Percentiles rank a stretch among this genome's conserved stretches.
Conservation (phyloP, 768 basidiomycete genomes). For the Tricholoma hemisulphureum region DNA sequence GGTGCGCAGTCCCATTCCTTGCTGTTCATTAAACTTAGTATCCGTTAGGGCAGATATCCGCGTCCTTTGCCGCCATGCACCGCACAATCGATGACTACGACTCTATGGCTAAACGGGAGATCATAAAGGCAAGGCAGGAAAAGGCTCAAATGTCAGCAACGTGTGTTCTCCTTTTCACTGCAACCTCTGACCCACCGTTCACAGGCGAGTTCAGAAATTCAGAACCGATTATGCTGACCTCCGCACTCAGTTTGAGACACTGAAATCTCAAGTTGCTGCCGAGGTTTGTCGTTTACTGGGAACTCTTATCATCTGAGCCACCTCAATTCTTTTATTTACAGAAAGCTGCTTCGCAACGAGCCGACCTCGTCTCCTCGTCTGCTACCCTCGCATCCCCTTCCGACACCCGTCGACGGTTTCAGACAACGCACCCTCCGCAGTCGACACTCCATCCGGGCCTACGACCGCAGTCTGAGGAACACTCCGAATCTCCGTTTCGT, state of each 20-base stretch:
- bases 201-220: constrained; percentile 91
- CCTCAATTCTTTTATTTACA: constrained; percentile 25
- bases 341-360: constrained; percentile 59
- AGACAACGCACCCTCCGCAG: constrained; percentile 38
- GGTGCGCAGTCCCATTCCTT: constrained; percentile 49
- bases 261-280: constrained; percentile 59
- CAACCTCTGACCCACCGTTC: constrained; percentile 4
- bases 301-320: neutral
- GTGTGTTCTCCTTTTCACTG: constrained; percentile 3
- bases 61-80: constrained; percentile 93
- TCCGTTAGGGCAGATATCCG: constrained; percentile 89
- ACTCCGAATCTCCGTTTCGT: constrained; percentile 87
- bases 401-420: constrained; percentile 69
- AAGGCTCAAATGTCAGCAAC: constrained; percentile 82
- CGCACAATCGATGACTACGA: constrained; percentile 97
- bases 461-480: constrained; percentile 45
- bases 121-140: constrained; percentile 94
- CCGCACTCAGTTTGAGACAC: constrained; percentile 74
- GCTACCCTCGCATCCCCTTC: constrained; percentile 42
- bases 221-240: constrained; percentile 83
- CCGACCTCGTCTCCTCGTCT: constrained; percentile 59
- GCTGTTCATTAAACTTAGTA: constrained; percentile 14
- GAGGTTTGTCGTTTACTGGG: constrained; percentile 35
- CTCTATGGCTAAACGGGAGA: constrained; percentile 93
- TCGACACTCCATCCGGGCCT: constrained; percentile 57